Evolutionary conservation across 1,284 basidiomycete genomes (phyloP).

Genomic region (Sphagnurus paluster): DNA sequence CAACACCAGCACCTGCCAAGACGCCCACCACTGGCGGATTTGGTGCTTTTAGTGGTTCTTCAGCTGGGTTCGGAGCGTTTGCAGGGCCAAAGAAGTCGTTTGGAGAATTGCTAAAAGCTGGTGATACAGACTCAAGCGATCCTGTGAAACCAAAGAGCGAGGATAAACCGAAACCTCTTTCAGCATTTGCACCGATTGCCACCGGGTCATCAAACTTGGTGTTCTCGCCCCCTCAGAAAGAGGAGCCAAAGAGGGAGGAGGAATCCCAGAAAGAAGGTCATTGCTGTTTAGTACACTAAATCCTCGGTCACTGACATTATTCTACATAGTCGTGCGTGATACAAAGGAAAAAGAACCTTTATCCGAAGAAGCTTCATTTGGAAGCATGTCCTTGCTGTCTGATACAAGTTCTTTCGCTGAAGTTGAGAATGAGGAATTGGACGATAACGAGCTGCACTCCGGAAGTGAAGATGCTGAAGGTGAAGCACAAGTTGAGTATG

Average conservation of each 20-base stretch:
- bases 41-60: constrained; percentile 45
- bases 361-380: constrained; percentile 28
- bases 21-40: constrained; percentile 40
- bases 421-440: constrained; percentile 22
- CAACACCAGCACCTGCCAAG: constrained; percentile 30
- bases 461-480: constrained; percentile 21
- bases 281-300: too few species aligned
- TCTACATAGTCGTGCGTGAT: too few species aligned
- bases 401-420: constrained; percentile 40
- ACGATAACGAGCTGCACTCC: constrained; percentile 16
- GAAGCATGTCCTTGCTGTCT: constrained; percentile 32
- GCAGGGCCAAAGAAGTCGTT: constrained; percentile 41
- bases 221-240: constrained; percentile 7
- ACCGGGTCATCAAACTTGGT: constrained; percentile 7
- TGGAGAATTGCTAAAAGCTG: constrained; percentile 38
- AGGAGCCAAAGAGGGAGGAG: neutral
- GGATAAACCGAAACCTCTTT: constrained; percentile 17
- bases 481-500: constrained; percentile 4
- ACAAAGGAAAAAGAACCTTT: constrained; percentile 9
- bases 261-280: constrained; percentile 7
- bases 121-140: constrained; percentile 15
- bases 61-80: constrained; percentile 45
- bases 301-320: too few species aligned
- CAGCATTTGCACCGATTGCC: constrained; percentile 7
- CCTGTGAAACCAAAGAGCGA: constrained; percentile 17